Base-by-base conservation (phyloP, 2,329 filamentous ascomycete species). In the Epichloe amarillans region DNA sequence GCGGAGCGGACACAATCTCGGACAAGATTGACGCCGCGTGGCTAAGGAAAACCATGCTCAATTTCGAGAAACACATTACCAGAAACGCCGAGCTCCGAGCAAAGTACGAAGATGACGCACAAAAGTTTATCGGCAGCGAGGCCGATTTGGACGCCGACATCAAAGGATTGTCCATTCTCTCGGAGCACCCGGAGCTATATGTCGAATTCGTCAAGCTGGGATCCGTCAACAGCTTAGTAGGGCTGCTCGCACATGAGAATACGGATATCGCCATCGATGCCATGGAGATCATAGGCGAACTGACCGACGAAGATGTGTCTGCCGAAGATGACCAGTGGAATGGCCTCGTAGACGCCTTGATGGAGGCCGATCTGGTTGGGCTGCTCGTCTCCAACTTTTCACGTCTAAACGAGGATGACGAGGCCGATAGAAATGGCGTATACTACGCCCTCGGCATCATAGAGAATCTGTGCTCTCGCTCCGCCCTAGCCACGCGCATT, bases 201-300 rank as follows among this genome's bases (percentile, higher is more conserved):
- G 72, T 72, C 12, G 87, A 94, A 54, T 89, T 95, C 61, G 82
- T 84, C 35, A 83, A 81, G 57, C 72, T 89, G 48, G 86, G 86
- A 19, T 86, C 82, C 53, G 80, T 82, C 0, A 78, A 69, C 4
- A 90, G 84, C 50, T 68, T 98, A 47, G 88, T 95, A 1, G 80
- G 83, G 2, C 69, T 98, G 49, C 72, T 98, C 46, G 84, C 91
- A 15, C 93, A 98, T 64, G 93, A 98, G 60, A 98, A 98, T 64
- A 91, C 90, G 0, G 93, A 98, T 62, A 94, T 98, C 56, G 89
- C 93, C 11, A 95, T 97, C 59, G 87, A 85, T 55, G 87, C 85
- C 0, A 83, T 95, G 47, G 86, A 97, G 69, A 86, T 96, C 45
- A 80, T 98, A 47, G 83, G 81, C 51, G 93, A 98, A 69, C 72